Base-by-base conservation (phyloP, 108 stramenopile genomes). In the Cyclostephanos tholiformis region DNA sequence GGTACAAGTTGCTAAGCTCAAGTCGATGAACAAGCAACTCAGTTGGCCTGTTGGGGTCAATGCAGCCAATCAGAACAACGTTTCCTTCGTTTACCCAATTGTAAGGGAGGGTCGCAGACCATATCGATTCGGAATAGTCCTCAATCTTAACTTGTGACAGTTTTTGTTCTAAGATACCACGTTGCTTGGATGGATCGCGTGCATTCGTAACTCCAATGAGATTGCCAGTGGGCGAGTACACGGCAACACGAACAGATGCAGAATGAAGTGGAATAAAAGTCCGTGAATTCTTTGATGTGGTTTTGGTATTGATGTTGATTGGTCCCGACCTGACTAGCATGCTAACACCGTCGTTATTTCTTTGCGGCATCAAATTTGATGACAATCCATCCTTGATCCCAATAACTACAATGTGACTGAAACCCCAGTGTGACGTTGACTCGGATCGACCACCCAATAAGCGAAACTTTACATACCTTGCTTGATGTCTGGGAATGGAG, bases 21-120 rank as follows among this genome's bases (percentile, higher is more conserved):
- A 71, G 27, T 17, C 30, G 51, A 27, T 71, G 70, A 20, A 71
- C 19, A n/a, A 71, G 70, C 22, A 69, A 20, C 19, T 50, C 46
- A 8, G 39, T n/a, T n/a, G 70, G 70, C 16, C 48, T 39, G 0
- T 11, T 46, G 5, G 23, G 27, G 61, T 71, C 56, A 20, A 71
- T 71, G 25, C 59, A 49, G 12, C 70, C 70, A 17, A 71, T 55
- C 38, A 55, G 4, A 44, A 71, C n/a, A 38, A 46, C 12, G 25
- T 59, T 71, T 12, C 70, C 70, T 44, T 71, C 70, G 9, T 63
- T 26, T 6, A 71, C 46, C 70, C 70, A 71, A 20, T 61, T 27
- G 32, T 49, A 57, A 43, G 70, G 70, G 6, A 71, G 53, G 6
- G 70, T 71, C 20, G 26, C 27, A 0, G 60, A 60, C 70, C 70